These are phyloP conservation scores for Porpolomopsis calyptriformis DNA, from an alignment of 768 basidiomycete species.

Conservation along the genomic window DNA sequence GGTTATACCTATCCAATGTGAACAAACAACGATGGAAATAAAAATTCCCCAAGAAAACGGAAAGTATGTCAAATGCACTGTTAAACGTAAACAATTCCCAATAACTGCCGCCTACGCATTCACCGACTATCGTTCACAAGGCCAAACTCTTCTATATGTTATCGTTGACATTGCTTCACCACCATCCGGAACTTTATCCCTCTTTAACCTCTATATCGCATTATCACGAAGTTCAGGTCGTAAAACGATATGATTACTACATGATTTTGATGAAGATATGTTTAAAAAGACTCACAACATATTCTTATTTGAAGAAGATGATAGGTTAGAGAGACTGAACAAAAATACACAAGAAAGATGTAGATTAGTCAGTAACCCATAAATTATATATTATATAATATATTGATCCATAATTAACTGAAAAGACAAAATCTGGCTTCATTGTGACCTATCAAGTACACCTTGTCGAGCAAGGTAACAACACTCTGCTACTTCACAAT, in stretches of 20 bases:
- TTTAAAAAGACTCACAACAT: conserved; percentile 1
- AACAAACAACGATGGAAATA: conserved; percentile 8
- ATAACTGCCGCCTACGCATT: conserved; percentile 29
- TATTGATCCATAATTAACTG: too few relatives aligned
- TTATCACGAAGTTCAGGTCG: conserved; percentile 24
- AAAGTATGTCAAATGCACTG: conserved; percentile 4
- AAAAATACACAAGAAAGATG: background rate
- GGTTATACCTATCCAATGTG: conserved; percentile 20
- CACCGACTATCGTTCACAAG: conserved; percentile 32
- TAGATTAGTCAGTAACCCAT: too few relatives aligned
- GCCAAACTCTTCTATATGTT: conserved; percentile 26
- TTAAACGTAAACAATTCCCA: conserved; percentile 20
- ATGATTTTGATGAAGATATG: conserved; percentile 18
- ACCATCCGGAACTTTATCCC: conserved; percentile 15
- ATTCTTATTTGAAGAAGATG: conserved; percentile 2
- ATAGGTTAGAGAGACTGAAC: background rate
- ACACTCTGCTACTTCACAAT: too few relatives aligned
- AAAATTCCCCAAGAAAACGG: conserved; percentile 5
- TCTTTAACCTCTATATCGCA: conserved; percentile 25
- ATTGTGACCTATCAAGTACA: too few relatives aligned
- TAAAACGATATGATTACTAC: conserved; percentile 20
- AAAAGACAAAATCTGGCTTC: too few relatives aligned
- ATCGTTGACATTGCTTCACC: conserved; percentile 27
- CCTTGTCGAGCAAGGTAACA: too few relatives aligned
- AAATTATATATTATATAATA: too few relatives aligned